Conservation (phyloP, 306 rosid genomes). For the Fagus crenata region DNA sequence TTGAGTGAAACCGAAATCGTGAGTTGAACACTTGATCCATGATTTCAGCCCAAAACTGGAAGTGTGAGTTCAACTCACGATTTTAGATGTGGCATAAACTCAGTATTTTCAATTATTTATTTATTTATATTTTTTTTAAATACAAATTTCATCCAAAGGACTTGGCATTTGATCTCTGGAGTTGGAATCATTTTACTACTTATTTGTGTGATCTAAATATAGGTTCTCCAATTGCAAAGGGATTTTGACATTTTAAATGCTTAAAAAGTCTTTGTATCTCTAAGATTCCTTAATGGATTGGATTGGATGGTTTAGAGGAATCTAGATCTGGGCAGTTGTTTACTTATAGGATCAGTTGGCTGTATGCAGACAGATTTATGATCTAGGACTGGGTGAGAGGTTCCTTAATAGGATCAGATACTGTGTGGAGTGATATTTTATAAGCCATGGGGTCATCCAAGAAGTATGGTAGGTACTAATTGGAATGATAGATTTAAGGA, state of each 20-base stretch:
- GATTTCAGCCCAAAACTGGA: no score
- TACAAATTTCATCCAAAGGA: no score
- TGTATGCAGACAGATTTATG: background rate
- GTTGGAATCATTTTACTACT: background rate
- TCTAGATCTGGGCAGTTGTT: background rate
- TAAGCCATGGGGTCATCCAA: background rate
- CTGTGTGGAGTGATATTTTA: background rate
- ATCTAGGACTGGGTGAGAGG: background rate
- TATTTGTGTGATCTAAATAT: background rate
- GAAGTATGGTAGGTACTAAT: background rate
- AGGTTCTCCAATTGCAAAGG: background rate
- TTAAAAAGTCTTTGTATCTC: background rate
- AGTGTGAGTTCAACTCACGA: no score
- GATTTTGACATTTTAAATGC: background rate
- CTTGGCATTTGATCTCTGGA: background rate
- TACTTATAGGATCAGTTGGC: background rate
- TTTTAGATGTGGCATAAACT: no score
- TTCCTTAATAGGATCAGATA: background rate
- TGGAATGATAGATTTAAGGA: background rate
- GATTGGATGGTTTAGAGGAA: background rate
- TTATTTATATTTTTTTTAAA: no score
- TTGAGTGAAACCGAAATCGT: no score
- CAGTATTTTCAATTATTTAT: no score
- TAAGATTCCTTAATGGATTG: background rate
- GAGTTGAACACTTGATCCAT: no score